These are phyloP conservation scores for Aegilops longissima DNA, from an alignment of 176 grass and related monocot genomes.

Conservation along the genomic window DNA sequence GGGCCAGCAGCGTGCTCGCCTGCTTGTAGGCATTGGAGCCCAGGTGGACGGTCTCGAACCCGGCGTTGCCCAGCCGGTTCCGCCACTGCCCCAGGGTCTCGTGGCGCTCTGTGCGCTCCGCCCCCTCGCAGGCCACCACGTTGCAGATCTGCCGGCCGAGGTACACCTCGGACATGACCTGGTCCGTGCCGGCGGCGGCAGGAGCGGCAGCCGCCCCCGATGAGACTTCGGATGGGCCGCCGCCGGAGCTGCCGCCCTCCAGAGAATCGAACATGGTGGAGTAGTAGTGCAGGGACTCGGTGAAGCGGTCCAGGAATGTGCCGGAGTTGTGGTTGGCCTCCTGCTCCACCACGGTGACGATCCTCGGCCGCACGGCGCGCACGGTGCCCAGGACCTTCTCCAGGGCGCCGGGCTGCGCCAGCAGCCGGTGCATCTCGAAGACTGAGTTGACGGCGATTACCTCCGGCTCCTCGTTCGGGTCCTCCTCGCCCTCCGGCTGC, in stretches of 20 bases:
- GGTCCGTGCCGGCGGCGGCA: conserved; percentile 35
- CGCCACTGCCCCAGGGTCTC: conserved; percentile 83
- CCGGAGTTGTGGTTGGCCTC: conserved; percentile 88
- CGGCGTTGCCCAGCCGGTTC: conserved; percentile 53
- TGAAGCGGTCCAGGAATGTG: conserved; percentile 82
- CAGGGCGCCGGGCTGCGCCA: conserved; percentile 66
- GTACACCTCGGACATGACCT: conserved; percentile 87
- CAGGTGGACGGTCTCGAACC: conserved; percentile 80
- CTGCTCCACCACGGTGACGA: conserved; percentile 89
- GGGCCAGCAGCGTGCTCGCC: conserved; percentile 88
- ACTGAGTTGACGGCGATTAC: conserved; percentile 88
- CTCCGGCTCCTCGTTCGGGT: conserved; percentile 53
- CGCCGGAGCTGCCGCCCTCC: conserved; percentile 55
- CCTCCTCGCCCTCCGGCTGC: conserved; percentile 32
- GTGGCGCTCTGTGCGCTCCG: conserved; percentile 88
- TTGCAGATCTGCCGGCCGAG: conserved; percentile 95
- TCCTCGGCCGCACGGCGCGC: conserved; percentile 65
- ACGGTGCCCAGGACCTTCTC: conserved; percentile 86
- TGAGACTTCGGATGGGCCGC: conserved; percentile 36
- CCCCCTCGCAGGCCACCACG: conserved; percentile 83
- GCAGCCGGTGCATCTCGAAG: conserved; percentile 78
- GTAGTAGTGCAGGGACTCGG: conserved; percentile 92
- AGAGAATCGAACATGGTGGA: conserved; percentile 98
- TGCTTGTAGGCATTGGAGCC: conserved; percentile 97
- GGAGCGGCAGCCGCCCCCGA: not conserved